Conservation (phyloP, 768 basidiomycete genomes). For the Termitomyces titanicus region DNA sequence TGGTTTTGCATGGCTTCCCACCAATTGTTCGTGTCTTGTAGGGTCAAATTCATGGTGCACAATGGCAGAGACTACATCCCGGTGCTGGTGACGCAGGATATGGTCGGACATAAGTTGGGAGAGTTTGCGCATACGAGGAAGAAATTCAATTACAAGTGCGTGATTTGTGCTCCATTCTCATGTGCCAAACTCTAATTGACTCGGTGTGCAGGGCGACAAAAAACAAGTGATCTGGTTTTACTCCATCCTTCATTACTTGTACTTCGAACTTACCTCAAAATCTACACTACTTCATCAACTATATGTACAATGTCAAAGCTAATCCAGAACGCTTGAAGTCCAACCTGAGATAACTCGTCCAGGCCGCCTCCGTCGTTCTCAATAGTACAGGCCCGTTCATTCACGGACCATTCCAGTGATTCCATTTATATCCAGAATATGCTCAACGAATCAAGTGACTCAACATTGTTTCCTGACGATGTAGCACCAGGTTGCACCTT, state of each 20-base stretch:
- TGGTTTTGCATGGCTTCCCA: neutral
- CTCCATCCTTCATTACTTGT: neutral
- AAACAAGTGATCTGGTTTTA: conserved; percentile 12
- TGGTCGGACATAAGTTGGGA: conserved; percentile 98
- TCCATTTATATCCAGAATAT: too few relatives aligned
- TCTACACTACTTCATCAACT: neutral
- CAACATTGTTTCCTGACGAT: too few relatives aligned
- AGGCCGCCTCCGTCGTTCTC: too few relatives aligned
- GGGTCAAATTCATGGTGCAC: conserved; percentile 88
- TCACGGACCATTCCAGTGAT: too few relatives aligned
- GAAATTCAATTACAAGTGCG: conserved; percentile 81
- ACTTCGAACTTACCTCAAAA: neutral
- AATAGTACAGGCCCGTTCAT: too few relatives aligned
- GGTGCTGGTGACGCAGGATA: conserved; percentile 87
- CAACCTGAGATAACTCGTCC: too few relatives aligned
- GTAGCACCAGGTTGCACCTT: too few relatives aligned
- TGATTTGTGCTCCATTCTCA: conserved; percentile 13
- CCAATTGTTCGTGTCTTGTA: conserved; percentile 23
- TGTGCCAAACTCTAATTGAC: neutral
- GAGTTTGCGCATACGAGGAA: conserved; percentile 93
- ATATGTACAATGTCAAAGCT: neutral
- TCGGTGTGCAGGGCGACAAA: conserved; percentile 14
- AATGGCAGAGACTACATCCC: conserved; percentile 91
- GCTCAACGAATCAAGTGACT: too few relatives aligned
- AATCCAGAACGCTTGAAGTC: neutral